Conservation (phyloP, 495 filamentous ascomycete genomes). For the Penicillium longicatenatum region DNA sequence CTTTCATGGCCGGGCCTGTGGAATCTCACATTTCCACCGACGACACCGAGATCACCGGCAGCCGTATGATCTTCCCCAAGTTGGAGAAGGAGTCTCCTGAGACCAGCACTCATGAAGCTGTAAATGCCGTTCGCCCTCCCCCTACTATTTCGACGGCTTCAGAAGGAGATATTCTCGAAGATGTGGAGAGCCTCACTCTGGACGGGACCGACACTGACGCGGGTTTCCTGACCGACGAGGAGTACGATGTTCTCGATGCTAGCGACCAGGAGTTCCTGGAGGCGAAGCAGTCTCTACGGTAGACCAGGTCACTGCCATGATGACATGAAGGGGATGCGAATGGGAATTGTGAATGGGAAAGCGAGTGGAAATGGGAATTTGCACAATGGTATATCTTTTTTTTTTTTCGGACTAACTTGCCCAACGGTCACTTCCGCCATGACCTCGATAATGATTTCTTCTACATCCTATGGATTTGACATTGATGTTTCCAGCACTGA, state of each 20-base stretch:
- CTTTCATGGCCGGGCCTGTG: slow-evolving; percentile 14
- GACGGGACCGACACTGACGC: slow-evolving; percentile 60
- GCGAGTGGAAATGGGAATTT: slow-evolving; percentile 20
- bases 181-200: slow-evolving; percentile 66
- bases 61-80: slow-evolving; percentile 95
- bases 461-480: slow-evolving; percentile 11
- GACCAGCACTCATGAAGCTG: slow-evolving; percentile 70
- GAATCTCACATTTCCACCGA: slow-evolving; percentile 21
- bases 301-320: slow-evolving; percentile 4
- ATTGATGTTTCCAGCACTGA: background rate
- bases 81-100: slow-evolving; percentile 92
- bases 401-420: slow-evolving; percentile 14
- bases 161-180: slow-evolving; percentile 61
- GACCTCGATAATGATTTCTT: slow-evolving; percentile 16
- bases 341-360: background rate
- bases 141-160: slow-evolving; percentile 41
- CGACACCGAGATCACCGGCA: slow-evolving; percentile 37
- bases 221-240: slow-evolving; percentile 91
- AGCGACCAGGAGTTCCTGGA: slow-evolving; percentile 84
- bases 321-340: slow-evolving; percentile 14
- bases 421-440: slow-evolving; percentile 21
- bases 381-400: slow-evolving; percentile 17
- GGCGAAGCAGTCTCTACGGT: slow-evolving; percentile 37
- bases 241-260: slow-evolving; percentile 95
- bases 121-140: slow-evolving; percentile 30